These are phyloP conservation scores for sunflower (Helianthus annuus) DNA, from an alignment of 129 eudicot species.

Conservation along the genomic window DNA sequence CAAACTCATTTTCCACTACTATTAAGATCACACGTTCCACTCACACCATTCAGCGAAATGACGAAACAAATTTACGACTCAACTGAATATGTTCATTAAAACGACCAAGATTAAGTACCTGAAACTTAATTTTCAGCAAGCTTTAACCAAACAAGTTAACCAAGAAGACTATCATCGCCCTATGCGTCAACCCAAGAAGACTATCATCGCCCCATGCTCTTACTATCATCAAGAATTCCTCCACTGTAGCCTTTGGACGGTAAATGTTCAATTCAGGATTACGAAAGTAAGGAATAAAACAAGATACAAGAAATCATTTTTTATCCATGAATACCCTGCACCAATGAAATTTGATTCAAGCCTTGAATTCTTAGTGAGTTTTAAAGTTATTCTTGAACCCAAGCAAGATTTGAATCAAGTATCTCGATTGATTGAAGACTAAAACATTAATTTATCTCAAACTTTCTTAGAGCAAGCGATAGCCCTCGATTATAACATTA, in stretches of 20 bases:
- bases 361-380: conserved; percentile 37
- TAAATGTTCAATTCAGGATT: not conserved
- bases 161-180: not conserved
- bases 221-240: not conserved
- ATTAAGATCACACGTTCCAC: no score
- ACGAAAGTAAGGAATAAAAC: conserved; percentile 31
- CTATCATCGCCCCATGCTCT: not conserved
- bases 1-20: no score
- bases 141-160: not conserved
- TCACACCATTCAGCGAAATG: no score
- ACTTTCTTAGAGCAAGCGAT: conserved; percentile 27
- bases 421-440: conserved; percentile 32
- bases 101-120: not conserved
- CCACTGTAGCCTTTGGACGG: not conserved
- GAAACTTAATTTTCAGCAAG: not conserved
- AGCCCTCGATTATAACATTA: conserved; percentile 35
- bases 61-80: not conserved
- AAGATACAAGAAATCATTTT: conserved; percentile 37
- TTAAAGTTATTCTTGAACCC: conserved; percentile 29
- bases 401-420: conserved; percentile 33
- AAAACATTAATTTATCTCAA: conserved; percentile 35
- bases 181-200: not conserved
- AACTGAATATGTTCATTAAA: not conserved
- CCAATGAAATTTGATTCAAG: conserved; percentile 32
- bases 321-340: conserved; percentile 25